Evolutionary conservation across 768 basidiomycete species (phyloP), one percentile per base, ranked within the genome.

Genomic region (Suillus hirtellus): DNA sequence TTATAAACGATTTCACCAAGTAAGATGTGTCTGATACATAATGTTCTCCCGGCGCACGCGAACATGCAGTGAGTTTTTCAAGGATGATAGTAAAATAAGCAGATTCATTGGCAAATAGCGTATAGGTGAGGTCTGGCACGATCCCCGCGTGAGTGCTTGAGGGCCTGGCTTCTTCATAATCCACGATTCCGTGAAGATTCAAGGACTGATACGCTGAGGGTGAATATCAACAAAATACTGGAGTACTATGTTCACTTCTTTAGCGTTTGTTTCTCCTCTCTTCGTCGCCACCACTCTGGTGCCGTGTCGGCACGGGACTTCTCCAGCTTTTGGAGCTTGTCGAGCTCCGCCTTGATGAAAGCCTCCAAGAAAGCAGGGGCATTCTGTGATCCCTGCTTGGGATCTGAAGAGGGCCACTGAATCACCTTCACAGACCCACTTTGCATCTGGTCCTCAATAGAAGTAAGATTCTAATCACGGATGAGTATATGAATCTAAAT

Each of bases 211-310:
- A 19, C 4, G 37, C 54, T 24, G 14, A 21, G n/a, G 11, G 14
- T 17, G 55, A 2, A 17, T 11, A 21, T 37, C n/a, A 40, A 19
- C n/a, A 14, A 40, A 6, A 27, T 19, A 56, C 24, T 24, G 15
- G 12, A 40, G 24, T 56, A 42, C 40, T 42, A 42, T 11, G 9
- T 27, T 56, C 38, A 40, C 55, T 56, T 56, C 49, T 37, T 52
- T 38, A 62, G 58, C 37, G 64, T 66, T 64, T 68, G 68, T 46
- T 68, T 68, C 44, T 67, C 65, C 53, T 72, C 66, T 70, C 74
- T 77, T 54, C 74, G 66, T 63, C 49, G 68, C 74, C 74, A 75
- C 74, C 74, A 75, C 46, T 67, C 67, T 1, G 74, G 74, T 1
- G 65, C 67, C 11, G 27, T 52, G 21, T 66, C 60, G 2, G 66